Percentiles rank a stretch among this genome's conserved stretches.
Conservation (phyloP, 2,329 filamentous ascomycete genomes). For the Fusarium floridanum region DNA sequence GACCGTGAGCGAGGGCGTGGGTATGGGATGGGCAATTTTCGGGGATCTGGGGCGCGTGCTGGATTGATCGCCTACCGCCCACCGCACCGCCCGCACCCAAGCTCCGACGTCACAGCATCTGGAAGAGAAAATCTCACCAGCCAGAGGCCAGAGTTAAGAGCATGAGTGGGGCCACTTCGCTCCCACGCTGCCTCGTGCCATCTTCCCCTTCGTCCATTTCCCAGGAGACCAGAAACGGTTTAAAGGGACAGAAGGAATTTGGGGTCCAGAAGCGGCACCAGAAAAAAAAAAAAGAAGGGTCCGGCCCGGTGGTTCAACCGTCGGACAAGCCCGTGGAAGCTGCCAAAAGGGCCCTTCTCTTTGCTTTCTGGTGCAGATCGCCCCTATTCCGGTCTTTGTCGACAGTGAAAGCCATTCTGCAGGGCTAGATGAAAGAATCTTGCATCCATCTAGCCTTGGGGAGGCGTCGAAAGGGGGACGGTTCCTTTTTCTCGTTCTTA, state of each 20-base stretch:
- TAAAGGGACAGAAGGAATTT: not conserved
- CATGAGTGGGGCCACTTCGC: slow-evolving; percentile 5
- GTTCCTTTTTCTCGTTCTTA: not conserved
- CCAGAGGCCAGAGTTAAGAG: not conserved
- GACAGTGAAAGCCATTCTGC: not conserved
- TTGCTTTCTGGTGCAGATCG: slow-evolving; percentile 3
- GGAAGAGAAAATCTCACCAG: slow-evolving; percentile 8
- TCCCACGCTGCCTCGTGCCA: slow-evolving; percentile 8
- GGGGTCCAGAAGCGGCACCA: slow-evolving; percentile 20
- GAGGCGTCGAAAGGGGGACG: slow-evolving; percentile 4
- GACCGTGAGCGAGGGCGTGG: slow-evolving; percentile 23
- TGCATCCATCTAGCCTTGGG: not conserved
- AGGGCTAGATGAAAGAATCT: not conserved
- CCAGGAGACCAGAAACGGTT: not conserved
- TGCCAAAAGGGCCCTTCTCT: slow-evolving; percentile 5
- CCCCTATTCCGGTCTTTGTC: slow-evolving; percentile 15
- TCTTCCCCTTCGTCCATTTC: slow-evolving; percentile 1
- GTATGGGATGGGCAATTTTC: slow-evolving; percentile 33
- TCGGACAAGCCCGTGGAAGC: slow-evolving; percentile 8
- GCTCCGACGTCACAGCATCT: slow-evolving; percentile 38
- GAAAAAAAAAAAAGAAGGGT: slow-evolving; percentile 13
- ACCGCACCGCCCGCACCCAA: slow-evolving; percentile 18
- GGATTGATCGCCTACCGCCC: slow-evolving; percentile 24
- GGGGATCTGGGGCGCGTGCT: slow-evolving; percentile 16
- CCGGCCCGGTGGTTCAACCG: slow-evolving; percentile 31